Evolutionary conservation across 495 filamentous ascomycete genomes (phyloP).

Genomic region (Aspergillus affinis): DNA sequence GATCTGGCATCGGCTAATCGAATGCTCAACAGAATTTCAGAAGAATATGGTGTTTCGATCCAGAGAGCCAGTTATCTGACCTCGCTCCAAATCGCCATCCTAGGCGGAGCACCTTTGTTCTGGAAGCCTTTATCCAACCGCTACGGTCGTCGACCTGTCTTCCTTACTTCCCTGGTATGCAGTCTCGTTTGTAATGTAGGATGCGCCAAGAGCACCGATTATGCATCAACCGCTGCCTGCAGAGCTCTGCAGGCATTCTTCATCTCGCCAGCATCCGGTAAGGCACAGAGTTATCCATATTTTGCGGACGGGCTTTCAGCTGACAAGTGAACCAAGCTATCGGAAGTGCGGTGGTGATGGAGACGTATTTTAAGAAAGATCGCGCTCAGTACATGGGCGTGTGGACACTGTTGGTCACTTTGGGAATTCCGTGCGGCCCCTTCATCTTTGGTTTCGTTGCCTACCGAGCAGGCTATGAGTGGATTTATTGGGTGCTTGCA

Average conservation of each 20-base stretch:
- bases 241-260: slow-evolving; percentile 39
- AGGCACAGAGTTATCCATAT: background rate
- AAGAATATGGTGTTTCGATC: slow-evolving; percentile 39
- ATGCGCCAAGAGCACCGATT: slow-evolving; percentile 43
- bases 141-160: slow-evolving; percentile 54
- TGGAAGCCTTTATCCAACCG: slow-evolving; percentile 59
- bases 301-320: background rate
- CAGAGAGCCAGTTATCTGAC: slow-evolving; percentile 50
- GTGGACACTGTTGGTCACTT: slow-evolving; percentile 51
- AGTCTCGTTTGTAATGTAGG: slow-evolving; percentile 47
- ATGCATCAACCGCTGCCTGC: slow-evolving; percentile 42
- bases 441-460: slow-evolving; percentile 51
- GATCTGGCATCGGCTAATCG: background rate
- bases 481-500: slow-evolving; percentile 44
- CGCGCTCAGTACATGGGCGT: slow-evolving; percentile 53
- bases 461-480: slow-evolving; percentile 38
- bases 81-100: slow-evolving; percentile 49
- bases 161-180: slow-evolving; percentile 47
- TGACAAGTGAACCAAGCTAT: slow-evolving; percentile 29
- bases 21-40: slow-evolving; percentile 34
- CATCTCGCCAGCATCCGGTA: slow-evolving; percentile 49
- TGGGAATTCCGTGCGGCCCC: slow-evolving; percentile 49
- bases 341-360: slow-evolving; percentile 51
- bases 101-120: slow-evolving; percentile 49
- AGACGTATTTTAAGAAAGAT: slow-evolving; percentile 51